Conservation (phyloP, 441 rosid genomes). For the Adansonia rubrostipa region DNA sequence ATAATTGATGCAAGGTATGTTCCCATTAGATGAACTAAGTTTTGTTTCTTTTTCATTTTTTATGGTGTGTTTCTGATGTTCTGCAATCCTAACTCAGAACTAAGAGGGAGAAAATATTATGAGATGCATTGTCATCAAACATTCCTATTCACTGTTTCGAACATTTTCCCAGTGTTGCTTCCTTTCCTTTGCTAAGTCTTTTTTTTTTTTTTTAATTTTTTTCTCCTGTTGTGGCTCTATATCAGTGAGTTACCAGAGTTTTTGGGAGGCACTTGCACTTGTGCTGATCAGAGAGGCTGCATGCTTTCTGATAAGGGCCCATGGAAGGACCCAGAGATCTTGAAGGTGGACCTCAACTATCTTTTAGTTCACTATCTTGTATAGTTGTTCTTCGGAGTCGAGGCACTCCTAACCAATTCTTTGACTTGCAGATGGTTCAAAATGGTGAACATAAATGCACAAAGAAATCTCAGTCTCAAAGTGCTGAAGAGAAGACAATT, state of each 20-base stretch:
- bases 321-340: constrained; percentile 76
- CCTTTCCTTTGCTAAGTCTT: neutral
- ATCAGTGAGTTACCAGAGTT: constrained; percentile 87
- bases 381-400: constrained; percentile 14
- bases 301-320: constrained; percentile 95
- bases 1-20: constrained; percentile 71
- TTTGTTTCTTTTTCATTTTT: constrained; percentile 3
- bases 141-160: neutral
- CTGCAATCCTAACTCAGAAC: neutral
- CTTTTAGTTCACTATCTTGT: constrained; percentile 16
- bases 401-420: constrained; percentile 22
- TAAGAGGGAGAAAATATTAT: neutral
- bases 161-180: neutral
- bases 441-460: constrained; percentile 69
- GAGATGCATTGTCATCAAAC: neutral
- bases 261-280: constrained; percentile 89
- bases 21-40: neutral
- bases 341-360: constrained; percentile 53
- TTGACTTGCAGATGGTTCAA: constrained; percentile 60
- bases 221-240: constrained; percentile 5
- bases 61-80: neutral
- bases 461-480: constrained; percentile 36
- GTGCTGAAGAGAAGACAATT: constrained; percentile 48
- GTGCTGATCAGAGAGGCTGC: constrained; percentile 86
- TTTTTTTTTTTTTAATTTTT: neutral